These are phyloP conservation scores for Emergomyces africanus DNA, from an alignment of 2,329 filamentous ascomycete genomes.

Conservation along the genomic window DNA sequence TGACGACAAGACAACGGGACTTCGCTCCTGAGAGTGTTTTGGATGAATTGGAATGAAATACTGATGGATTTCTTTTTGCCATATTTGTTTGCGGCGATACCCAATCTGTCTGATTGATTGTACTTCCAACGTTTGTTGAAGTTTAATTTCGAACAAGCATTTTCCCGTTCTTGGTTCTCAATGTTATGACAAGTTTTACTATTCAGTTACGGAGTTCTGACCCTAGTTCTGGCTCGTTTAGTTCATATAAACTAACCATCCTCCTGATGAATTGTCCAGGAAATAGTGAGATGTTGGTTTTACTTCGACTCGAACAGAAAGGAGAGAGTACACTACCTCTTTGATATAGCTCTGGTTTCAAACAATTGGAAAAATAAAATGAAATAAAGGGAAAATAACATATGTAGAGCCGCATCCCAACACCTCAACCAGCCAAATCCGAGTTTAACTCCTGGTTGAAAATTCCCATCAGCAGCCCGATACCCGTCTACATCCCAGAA, in stretches of 20 bases:
- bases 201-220: background rate
- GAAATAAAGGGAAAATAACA: background rate
- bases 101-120: background rate
- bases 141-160: background rate
- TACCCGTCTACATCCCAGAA: background rate
- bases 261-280: background rate
- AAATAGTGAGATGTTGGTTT: background rate
- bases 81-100: background rate
- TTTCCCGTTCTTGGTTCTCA: background rate
- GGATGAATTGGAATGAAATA: constrained; percentile 19
- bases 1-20: constrained; percentile 37
- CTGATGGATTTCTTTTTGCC: background rate
- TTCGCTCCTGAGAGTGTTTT: constrained; percentile 31
- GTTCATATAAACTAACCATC: background rate
- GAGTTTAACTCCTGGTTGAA: background rate
- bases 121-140: background rate
- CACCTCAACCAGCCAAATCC: background rate
- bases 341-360: background rate
- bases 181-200: background rate
- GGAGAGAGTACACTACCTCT: background rate
- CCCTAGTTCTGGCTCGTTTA: background rate
- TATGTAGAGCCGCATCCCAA: background rate
- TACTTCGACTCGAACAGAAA: background rate
- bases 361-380: background rate
- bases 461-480: background rate